These are phyloP conservation scores for Xylaria longipes DNA, from an alignment of 495 filamentous ascomycete genomes.

Conservation along the genomic window DNA sequence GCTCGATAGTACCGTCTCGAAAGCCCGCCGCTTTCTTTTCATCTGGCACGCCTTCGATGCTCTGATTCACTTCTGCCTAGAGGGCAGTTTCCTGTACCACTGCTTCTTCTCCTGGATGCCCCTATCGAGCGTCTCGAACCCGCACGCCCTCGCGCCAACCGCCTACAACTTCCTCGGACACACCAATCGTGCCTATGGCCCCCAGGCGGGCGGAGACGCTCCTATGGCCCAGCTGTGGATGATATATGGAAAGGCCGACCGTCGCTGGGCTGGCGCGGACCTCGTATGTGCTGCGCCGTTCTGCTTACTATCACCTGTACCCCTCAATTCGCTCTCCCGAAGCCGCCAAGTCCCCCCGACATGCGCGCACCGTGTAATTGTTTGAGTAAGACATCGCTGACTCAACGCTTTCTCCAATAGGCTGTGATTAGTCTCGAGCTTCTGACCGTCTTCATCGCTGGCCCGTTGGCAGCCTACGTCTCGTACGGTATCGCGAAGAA, in stretches of 20 bases:
- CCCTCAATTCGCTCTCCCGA: not conserved
- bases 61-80: slow-evolving; percentile 86
- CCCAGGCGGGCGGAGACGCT: slow-evolving; percentile 66
- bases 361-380: not conserved
- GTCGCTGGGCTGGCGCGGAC: slow-evolving; percentile 81
- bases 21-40: slow-evolving; percentile 72
- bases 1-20: slow-evolving; percentile 47
- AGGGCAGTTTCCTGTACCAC: slow-evolving; percentile 90
- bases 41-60: slow-evolving; percentile 95
- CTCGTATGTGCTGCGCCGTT: slow-evolving; percentile 46
- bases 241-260: slow-evolving; percentile 90
- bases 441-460: slow-evolving; percentile 80
- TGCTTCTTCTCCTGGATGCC: slow-evolving; percentile 79
- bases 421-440: slow-evolving; percentile 83
- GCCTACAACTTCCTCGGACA: slow-evolving; percentile 51
- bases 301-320: slow-evolving; percentile 19
- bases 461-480: slow-evolving; percentile 72
- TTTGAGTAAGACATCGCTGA: slow-evolving; percentile 21
- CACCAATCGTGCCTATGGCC: slow-evolving; percentile 70
- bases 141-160: slow-evolving; percentile 42
- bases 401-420: slow-evolving; percentile 29
- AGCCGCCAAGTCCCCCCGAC: not conserved
- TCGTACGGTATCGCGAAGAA: slow-evolving; percentile 68
- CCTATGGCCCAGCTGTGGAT: slow-evolving; percentile 79
- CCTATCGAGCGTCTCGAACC: slow-evolving; percentile 41